These are phyloP conservation scores for Cucumis sativus DNA, from an alignment of 306 rosid species.

Conservation along the genomic window DNA sequence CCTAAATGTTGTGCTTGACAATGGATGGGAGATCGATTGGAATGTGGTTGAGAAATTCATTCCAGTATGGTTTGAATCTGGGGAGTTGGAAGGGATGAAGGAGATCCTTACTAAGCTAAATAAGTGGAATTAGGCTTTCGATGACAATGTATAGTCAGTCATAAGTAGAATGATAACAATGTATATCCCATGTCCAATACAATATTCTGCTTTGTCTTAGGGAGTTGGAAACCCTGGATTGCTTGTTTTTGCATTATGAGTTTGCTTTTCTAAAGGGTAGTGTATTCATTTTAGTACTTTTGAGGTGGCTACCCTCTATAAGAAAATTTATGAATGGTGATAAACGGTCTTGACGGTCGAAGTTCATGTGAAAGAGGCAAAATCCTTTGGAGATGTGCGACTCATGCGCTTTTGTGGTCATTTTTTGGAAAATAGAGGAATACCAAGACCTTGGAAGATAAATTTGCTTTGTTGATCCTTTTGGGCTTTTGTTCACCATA, in stretches of 20 bases:
- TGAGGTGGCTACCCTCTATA: too few species aligned
- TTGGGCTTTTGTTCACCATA: too few species aligned
- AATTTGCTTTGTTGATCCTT: too few species aligned
- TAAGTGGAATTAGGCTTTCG: neutral
- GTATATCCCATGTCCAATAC: neutral
- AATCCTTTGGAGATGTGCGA: neutral
- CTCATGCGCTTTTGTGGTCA: too few species aligned
- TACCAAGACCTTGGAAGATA: too few species aligned
- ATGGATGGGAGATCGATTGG: slow-evolving; percentile 25
- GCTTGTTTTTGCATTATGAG: too few species aligned
- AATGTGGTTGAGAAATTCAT: slow-evolving; percentile 32
- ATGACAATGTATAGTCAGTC: neutral
- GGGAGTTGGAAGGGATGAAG: neutral
- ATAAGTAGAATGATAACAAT: neutral
- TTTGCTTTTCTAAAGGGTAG: too few species aligned
- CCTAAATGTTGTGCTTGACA: slow-evolving; percentile 19
- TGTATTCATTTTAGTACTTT: too few species aligned
- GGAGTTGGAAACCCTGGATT: too few species aligned
- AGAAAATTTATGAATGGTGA: too few species aligned
- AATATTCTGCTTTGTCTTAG: neutral
- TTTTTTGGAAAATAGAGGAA: too few species aligned
- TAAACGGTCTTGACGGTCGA: too few species aligned
- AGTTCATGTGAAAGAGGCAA: neutral
- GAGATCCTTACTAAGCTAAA: neutral
- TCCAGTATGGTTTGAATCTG: slow-evolving; percentile 18